phyloP scores from a whole-genome alignment of 345 rosid genomes.

The Aurinia saxatilis region DNA sequence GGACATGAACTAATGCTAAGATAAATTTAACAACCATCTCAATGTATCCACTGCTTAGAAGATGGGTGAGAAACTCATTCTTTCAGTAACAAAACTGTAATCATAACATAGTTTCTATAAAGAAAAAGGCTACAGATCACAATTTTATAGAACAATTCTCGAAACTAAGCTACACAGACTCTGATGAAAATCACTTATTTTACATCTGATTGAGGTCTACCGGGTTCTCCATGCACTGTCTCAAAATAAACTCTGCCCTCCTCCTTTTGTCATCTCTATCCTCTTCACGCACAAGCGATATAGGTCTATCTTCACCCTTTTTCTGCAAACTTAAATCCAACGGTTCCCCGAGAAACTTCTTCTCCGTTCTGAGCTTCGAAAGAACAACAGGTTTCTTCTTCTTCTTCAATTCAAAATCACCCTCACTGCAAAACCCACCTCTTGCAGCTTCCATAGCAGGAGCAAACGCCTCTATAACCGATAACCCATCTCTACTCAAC shows the following conservation, averaged over 20 bases:
- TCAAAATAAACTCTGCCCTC: slow-evolving; percentile 85
- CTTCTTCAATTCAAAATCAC: slow-evolving; percentile 33
- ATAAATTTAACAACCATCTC: slow-evolving; percentile 7
- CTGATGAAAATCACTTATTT: slow-evolving; percentile 9
- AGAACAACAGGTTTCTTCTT: slow-evolving; percentile 46
- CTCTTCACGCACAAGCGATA: slow-evolving; percentile 50
- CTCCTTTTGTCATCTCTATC: slow-evolving; percentile 96
- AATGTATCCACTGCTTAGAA: slow-evolving; percentile 4
- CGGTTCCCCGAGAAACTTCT: slow-evolving; percentile 57
- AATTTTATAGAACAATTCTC: background rate
- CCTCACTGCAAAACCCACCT: slow-evolving; percentile 38
- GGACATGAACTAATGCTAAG: background rate
- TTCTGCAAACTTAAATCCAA: slow-evolving; percentile 51
- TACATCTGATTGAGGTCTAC: slow-evolving; percentile 86
- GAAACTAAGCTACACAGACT: slow-evolving; percentile 17
- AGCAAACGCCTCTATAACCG: slow-evolving; percentile 68
- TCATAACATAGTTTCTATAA: slow-evolving; percentile 13
- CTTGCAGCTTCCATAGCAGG: slow-evolving; percentile 73
- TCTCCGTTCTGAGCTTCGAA: slow-evolving; percentile 56
- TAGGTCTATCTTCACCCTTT: slow-evolving; percentile 39
- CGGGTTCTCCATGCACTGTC: slow-evolving; percentile 80
- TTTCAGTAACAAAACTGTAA: background rate
- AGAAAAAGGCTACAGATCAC: slow-evolving; percentile 24
- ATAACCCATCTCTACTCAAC: slow-evolving; percentile 28
- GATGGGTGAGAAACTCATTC: slow-evolving; percentile 5